Evolutionary conservation across 2,329 filamentous ascomycete species (phyloP).

Genomic region (Talaromyces sp.): DNA sequence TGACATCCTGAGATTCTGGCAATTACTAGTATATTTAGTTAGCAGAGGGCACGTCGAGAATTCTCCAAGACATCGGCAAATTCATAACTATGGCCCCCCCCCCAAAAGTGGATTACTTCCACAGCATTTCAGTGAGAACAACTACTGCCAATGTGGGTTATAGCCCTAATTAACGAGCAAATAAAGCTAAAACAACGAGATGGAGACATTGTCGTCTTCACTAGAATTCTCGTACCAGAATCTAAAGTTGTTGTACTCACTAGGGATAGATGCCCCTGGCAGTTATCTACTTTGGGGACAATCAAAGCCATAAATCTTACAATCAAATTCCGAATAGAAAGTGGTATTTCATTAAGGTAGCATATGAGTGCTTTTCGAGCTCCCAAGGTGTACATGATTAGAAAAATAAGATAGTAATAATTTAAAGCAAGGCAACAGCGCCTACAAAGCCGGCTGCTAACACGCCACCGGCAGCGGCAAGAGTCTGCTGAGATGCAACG

Average conservation of each 20-base stretch:
- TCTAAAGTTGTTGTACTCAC: neutral
- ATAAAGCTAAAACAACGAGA: neutral
- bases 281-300: neutral
- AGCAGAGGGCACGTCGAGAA: neutral
- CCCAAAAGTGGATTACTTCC: neutral
- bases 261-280: neutral
- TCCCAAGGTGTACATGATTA: neutral
- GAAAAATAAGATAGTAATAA: neutral
- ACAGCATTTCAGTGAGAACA: neutral
- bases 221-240: neutral
- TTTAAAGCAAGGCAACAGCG: slow-evolving; percentile 1
- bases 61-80: neutral
- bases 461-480: neutral
- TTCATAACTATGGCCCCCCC: neutral
- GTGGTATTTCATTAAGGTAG: neutral
- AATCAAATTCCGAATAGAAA: neutral
- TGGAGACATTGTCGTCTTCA: neutral
- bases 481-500: slow-evolving; percentile 2
- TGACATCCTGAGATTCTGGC: too few species aligned
- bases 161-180: neutral
- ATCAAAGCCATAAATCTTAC: neutral
- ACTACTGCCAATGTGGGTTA: neutral
- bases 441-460: slow-evolving; percentile 6
- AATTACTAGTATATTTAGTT: neutral
- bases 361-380: neutral